Evolutionary conservation across 768 basidiomycete genomes (phyloP).

Genomic region (Xerocomellus intermedius): DNA sequence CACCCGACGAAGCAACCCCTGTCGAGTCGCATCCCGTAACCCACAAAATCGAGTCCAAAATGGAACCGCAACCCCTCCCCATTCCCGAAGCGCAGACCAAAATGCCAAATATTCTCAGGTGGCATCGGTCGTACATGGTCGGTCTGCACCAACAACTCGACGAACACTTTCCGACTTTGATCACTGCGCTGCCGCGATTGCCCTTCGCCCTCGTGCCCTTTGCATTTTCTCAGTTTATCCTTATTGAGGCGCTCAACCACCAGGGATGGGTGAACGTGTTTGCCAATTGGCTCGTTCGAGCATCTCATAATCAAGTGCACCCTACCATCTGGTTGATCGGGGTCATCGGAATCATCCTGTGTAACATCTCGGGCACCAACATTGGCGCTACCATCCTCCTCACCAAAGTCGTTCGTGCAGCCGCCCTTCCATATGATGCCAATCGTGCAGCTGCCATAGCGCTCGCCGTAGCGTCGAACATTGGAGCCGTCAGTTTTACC

Average conservation of each 20-base stretch:
- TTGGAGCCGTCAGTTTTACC: conserved; percentile 87
- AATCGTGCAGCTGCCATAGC: conserved; percentile 60
- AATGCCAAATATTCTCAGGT: not conserved
- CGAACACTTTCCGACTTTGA: conserved; percentile 66
- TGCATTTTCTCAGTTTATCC: conserved; percentile 91
- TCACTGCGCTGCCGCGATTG: conserved; percentile 61
- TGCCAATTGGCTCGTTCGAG: conserved; percentile 60
- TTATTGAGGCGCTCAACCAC: conserved; percentile 78
- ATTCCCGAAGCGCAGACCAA: not conserved
- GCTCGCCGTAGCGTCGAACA: conserved; percentile 83
- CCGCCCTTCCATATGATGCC: conserved; percentile 34
- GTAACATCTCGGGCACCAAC: conserved; percentile 84
- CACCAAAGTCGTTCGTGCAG: conserved; percentile 68
- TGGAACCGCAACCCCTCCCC: not conserved
- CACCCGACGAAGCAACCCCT: conserved; percentile 1
- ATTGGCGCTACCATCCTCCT: conserved; percentile 90
- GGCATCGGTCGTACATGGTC: not conserved
- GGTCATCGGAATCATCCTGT: conserved; percentile 67
- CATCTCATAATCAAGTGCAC: conserved; percentile 39
- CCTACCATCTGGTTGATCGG: conserved; percentile 66
- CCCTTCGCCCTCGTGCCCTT: conserved; percentile 87
- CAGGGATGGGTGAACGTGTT: conserved; percentile 90
- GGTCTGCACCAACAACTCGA: conserved; percentile 10
- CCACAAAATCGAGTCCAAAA: not conserved
- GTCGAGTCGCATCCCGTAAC: not conserved